Conservation (phyloP, 2,329 filamentous ascomycete genomes). For the Colletotrichum eleusines region DNA sequence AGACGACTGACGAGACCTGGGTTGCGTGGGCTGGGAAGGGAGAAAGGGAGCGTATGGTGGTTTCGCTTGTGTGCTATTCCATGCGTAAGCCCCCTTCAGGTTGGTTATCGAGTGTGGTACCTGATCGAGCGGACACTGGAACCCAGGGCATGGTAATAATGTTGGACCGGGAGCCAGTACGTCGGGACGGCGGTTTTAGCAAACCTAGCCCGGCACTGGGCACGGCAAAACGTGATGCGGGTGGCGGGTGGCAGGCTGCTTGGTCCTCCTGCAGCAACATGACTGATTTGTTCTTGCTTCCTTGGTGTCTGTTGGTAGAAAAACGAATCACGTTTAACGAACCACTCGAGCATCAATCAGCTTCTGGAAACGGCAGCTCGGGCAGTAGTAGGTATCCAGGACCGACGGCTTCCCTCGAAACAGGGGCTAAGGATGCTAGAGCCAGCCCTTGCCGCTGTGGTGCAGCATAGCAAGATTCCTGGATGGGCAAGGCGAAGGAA, state of each 20-base stretch:
- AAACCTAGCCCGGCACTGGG: constrained; percentile 36
- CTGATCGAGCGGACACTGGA: constrained; percentile 8
- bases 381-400: not conserved
- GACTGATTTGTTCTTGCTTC: constrained; percentile 19
- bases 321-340: not conserved
- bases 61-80: not conserved
- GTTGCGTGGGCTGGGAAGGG: not conserved
- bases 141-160: constrained; percentile 22
- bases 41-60: not conserved
- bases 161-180: constrained; percentile 40
- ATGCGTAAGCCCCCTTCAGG: constrained; percentile 7
- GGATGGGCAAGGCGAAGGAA: constrained; percentile 9
- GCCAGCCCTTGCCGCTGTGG: constrained; percentile 10
- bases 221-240: constrained; percentile 22
- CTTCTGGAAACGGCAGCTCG: constrained; percentile 21
- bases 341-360: not conserved
- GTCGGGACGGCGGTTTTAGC: constrained; percentile 37
- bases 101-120: constrained; percentile 17
- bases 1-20: not conserved
- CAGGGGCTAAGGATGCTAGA: constrained; percentile 23
- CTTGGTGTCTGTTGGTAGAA: constrained; percentile 5
- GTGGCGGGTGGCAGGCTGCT: constrained; percentile 22
- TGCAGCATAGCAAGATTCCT: constrained; percentile 11
- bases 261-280: constrained; percentile 19
- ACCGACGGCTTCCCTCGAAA: constrained; percentile 6